Conservation (phyloP, 441 rosid genomes). For the Aleurites moluccanus region DNA sequence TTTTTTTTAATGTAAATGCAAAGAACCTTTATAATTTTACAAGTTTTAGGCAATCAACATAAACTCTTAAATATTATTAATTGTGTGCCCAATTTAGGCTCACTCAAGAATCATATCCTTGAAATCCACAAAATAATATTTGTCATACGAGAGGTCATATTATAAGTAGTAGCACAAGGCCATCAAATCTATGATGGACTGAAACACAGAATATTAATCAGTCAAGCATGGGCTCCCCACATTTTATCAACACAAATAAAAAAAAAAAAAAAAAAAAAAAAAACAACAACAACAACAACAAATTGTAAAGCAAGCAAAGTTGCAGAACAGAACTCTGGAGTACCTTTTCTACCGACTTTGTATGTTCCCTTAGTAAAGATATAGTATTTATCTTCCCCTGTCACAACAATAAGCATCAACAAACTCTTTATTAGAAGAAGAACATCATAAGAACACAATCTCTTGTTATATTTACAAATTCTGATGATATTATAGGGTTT, state of each 20-base stretch:
- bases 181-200: not conserved
- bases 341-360: conserved; percentile 90
- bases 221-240: not conserved
- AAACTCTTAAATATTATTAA: not conserved
- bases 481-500: not conserved
- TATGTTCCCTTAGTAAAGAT: conserved; percentile 64
- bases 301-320: not conserved
- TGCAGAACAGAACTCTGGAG: not conserved
- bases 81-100: not conserved
- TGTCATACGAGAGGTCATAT: not conserved
- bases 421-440: not conserved
- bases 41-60: not conserved
- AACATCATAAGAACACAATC: not conserved
- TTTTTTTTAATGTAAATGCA: not conserved
- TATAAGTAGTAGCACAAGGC: not conserved
- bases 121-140: not conserved
- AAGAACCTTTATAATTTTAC: not conserved
- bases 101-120: not conserved
- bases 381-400: conserved; percentile 81
- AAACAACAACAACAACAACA: not conserved
- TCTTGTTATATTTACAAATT: not conserved
- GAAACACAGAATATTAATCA: not conserved
- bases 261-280: too few relatives aligned
- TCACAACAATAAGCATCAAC: conserved; percentile 9
- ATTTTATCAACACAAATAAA: not conserved